Conservation (phyloP, 495 filamentous ascomycete species). For the Penicillium crystallinum region DNA sequence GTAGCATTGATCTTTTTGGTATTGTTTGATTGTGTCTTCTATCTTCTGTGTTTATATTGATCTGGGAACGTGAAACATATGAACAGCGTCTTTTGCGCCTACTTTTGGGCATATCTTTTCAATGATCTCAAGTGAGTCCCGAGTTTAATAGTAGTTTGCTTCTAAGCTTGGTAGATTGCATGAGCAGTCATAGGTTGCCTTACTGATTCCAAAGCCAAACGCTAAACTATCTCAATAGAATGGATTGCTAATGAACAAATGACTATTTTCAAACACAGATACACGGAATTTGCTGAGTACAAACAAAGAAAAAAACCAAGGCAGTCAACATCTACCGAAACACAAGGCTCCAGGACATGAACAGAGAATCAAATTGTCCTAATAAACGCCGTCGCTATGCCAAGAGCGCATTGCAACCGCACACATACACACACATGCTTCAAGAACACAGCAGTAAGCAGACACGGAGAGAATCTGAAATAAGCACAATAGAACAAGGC, state of each 20-base stretch:
- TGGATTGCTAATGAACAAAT: too few species aligned
- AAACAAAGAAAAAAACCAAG: background rate
- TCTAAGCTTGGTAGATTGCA: background rate
- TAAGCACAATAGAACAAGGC: background rate
- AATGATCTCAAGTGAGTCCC: too few species aligned
- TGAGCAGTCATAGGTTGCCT: background rate
- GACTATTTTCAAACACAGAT: background rate
- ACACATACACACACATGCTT: conserved; percentile 6
- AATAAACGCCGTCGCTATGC: conserved; percentile 43
- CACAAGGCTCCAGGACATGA: background rate
- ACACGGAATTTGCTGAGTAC: background rate
- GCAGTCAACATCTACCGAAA: background rate
- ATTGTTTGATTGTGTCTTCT: background rate
- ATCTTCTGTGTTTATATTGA: background rate
- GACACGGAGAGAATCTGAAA: conserved; percentile 2
- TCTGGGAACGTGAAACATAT: background rate
- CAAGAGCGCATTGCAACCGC: conserved; percentile 28
- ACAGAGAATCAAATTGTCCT: conserved; percentile 8
- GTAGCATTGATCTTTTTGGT: background rate
- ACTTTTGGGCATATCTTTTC: background rate
- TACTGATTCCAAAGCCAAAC: too few species aligned
- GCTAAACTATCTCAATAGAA: too few species aligned
- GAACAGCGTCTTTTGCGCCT: background rate
- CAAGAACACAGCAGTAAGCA: conserved; percentile 3
- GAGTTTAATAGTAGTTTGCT: background rate